These are phyloP conservation scores for Solanum hybrid DNA, from an alignment of 305 asterid genomes.

Conservation along the genomic window DNA sequence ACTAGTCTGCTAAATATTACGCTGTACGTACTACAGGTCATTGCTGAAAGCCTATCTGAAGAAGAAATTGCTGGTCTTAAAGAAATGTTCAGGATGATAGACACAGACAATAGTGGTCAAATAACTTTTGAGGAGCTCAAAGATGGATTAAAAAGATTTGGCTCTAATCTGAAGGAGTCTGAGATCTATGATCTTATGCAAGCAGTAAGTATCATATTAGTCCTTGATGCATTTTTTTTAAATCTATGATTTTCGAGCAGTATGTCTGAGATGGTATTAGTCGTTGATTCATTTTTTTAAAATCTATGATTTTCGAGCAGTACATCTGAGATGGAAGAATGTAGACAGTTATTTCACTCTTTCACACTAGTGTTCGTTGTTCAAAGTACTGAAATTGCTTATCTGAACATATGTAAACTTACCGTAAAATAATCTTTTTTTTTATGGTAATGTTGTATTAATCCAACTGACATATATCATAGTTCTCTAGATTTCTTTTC, in stretches of 20 bases:
- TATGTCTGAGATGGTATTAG: not conserved
- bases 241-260: not conserved
- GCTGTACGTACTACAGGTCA: conserved; percentile 32
- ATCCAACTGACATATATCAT: not conserved
- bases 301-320: not conserved
- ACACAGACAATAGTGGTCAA: conserved; percentile 44
- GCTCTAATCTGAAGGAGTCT: conserved; percentile 68
- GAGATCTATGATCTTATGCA: conserved; percentile 59
- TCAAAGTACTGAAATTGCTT: not conserved
- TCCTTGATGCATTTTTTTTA: not conserved
- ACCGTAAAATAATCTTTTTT: not conserved
- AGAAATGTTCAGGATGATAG: conserved; percentile 68
- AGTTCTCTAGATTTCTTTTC: not conserved
- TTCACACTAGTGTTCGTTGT: not conserved
- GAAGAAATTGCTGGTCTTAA: conserved; percentile 69
- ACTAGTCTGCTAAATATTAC: not conserved
- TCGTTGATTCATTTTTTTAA: not conserved
- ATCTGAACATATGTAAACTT: not conserved
- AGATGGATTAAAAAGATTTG: conserved; percentile 54
- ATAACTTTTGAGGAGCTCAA: conserved; percentile 76
- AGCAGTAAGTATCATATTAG: conserved; percentile 40
- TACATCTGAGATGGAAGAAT: not conserved
- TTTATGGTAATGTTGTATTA: not conserved
- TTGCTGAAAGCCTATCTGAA: conserved; percentile 65
- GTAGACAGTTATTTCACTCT: too few species aligned